phyloP scores from a whole-genome alignment of 352 stramenopile species.

The Peronospora destructor region DNA sequence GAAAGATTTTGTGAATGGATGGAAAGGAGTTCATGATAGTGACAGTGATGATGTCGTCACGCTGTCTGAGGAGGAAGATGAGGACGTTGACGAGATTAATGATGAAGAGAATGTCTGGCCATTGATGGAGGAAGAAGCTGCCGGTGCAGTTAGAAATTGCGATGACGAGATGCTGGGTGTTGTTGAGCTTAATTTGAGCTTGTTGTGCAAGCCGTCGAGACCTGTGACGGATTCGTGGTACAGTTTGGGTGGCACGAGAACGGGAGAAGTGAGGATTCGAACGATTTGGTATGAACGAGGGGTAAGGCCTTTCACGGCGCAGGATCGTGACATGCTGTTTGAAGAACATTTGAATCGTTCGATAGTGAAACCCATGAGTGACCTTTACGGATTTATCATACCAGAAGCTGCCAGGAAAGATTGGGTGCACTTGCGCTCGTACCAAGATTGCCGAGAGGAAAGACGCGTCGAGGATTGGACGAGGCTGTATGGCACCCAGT shows the following conservation, averaged over 20 bases:
- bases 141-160: not conserved
- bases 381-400: conserved; percentile 70
- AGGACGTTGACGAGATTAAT: conserved; percentile 20
- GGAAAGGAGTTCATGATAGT: conserved; percentile 27
- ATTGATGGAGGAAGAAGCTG: conserved; percentile 10
- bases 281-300: conserved; percentile 38
- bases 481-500: conserved; percentile 38
- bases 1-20: conserved; percentile 9
- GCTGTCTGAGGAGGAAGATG: conserved; percentile 40
- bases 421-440: conserved; percentile 62
- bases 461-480: conserved; percentile 64
- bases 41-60: conserved; percentile 49
- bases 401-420: conserved; percentile 28
- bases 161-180: conserved; percentile 47
- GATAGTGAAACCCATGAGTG: conserved; percentile 27
- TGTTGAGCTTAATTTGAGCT: conserved; percentile 42
- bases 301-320: conserved; percentile 9
- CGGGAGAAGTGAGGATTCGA: conserved; percentile 61
- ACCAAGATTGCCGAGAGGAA: conserved; percentile 66
- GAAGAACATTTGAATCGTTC: conserved; percentile 28
- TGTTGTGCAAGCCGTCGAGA: conserved; percentile 30
- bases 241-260: conserved; percentile 34
- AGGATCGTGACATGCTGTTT: conserved; percentile 36
- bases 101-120: conserved; percentile 18
- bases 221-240: conserved; percentile 59